phyloP scores from a whole-genome alignment of 805 yeast species.

The Candida rishiriensis region DNA sequence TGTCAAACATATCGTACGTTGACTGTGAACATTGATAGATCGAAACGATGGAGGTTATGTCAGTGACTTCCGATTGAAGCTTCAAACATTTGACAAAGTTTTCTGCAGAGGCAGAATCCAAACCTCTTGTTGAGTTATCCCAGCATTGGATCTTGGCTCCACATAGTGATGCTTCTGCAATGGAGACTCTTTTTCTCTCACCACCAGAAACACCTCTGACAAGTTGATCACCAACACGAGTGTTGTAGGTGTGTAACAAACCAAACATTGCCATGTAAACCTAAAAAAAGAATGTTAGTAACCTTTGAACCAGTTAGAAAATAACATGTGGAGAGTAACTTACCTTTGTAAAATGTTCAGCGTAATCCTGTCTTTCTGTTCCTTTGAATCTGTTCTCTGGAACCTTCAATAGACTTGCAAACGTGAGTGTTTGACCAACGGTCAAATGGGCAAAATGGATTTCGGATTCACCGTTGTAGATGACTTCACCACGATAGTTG shows the following conservation, averaged over 20 bases:
- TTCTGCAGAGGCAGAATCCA: slow-evolving; percentile 60
- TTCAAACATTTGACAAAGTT: slow-evolving; percentile 53
- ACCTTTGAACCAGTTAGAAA: neutral
- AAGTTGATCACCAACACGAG: slow-evolving; percentile 56
- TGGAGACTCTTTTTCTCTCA: slow-evolving; percentile 57
- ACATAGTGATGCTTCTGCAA: slow-evolving; percentile 43
- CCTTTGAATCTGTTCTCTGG: slow-evolving; percentile 56
- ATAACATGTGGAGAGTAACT: neutral
- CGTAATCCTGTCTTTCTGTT: slow-evolving; percentile 44
- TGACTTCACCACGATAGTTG: slow-evolving; percentile 61
- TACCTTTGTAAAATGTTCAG: slow-evolving; percentile 48
- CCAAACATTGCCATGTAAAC: slow-evolving; percentile 33
- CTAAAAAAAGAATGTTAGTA: slow-evolving; percentile 1
- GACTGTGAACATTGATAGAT: slow-evolving; percentile 37
- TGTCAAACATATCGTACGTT: slow-evolving; percentile 36
- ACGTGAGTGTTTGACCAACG: slow-evolving; percentile 58
- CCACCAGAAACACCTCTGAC: slow-evolving; percentile 62
- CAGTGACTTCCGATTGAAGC: slow-evolving; percentile 40
- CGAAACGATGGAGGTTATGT: slow-evolving; percentile 43
- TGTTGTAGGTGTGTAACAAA: slow-evolving; percentile 42
- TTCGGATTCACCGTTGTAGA: slow-evolving; percentile 65
- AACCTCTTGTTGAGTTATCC: slow-evolving; percentile 65
- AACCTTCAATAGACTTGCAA: slow-evolving; percentile 56
- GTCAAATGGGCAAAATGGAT: slow-evolving; percentile 62
- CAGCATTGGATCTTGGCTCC: slow-evolving; percentile 41